Evolutionary conservation across 108 stramenopile genomes (phyloP), one percentile per base, ranked within the genome.

Genomic region (Nitzschia sp.): DNA sequence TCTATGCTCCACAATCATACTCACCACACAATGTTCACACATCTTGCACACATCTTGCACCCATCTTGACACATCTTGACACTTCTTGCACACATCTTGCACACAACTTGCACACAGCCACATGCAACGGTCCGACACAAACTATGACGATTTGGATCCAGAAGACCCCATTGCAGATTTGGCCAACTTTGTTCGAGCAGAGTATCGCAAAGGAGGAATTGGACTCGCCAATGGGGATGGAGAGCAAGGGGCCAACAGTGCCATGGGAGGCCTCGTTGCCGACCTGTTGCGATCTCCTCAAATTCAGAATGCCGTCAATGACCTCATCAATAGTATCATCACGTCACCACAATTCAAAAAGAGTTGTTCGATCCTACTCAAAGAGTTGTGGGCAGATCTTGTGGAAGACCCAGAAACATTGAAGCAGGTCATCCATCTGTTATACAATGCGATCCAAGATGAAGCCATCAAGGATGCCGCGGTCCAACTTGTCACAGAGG

Each of bases 381-480:
- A 76, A 66, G 83, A 83, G 69, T 61, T 93, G 10, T 87, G 85
- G 84, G 57, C 82, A n/a, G 89, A 93, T 66, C 65, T 93, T 37
- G 59, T 90, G 14, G 67, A 80, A 11, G 92, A 93, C 67, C 81
- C 83, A 3, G 87, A 89, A 61, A 93, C 92, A 39, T 41, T 81
- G 17, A 46, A 71, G 43, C 89, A 93, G 72, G 65, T 93, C 12
- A 75, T 88, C 22, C 78, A 86, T 12, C 54, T 93, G 53, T 63
- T 90, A 51, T 70, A 87, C 19, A 70, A 74, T 60, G 87, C 84
- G 8, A 83, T 93, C 51, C 80, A 86, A 65, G 85, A 87, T 82
- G 75, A 86, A 65, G 53, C 66, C 40, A 81, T 90, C 11, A 79
- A 87, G 63, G 62, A 63, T 19, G 82, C 87, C 14, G 80, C 85